A percentile compares a stretch with the other conserved stretches of the same genome.
Conservation (phyloP, 2,329 filamentous ascomycete genomes). For the Ceratocystis albifundus region DNA sequence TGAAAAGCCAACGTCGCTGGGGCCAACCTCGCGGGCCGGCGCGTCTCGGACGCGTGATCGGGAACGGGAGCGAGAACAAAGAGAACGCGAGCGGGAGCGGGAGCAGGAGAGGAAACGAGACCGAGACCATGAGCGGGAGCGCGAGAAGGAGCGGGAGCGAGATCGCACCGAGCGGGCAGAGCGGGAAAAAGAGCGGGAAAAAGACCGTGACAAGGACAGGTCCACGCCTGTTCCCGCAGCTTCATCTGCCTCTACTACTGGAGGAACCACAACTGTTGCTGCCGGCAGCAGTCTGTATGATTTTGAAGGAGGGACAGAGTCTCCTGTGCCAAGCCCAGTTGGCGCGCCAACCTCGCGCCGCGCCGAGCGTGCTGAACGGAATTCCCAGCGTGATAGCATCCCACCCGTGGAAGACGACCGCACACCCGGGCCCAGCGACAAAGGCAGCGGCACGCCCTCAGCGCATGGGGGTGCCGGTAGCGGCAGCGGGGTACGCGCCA, state of each 20-base stretch:
- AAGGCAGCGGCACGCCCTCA: slow-evolving; percentile 5
- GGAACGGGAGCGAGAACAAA: slow-evolving; percentile 19
- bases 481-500: slow-evolving; percentile 32
- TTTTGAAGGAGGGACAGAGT: slow-evolving; percentile 37
- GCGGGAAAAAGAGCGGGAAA: slow-evolving; percentile 25
- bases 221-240: slow-evolving; percentile 16
- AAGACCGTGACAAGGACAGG: slow-evolving; percentile 26
- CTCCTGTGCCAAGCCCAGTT: slow-evolving; percentile 36
- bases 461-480: slow-evolving; percentile 28
- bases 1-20: slow-evolving; percentile 2
- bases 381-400: slow-evolving; percentile 36
- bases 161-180: slow-evolving; percentile 11
- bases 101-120: slow-evolving; percentile 13
- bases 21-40: slow-evolving; percentile 12
- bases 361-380: slow-evolving; percentile 31
- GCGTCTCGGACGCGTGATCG: slow-evolving; percentile 19
- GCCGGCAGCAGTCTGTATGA: slow-evolving; percentile 31
- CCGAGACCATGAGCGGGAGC: slow-evolving; percentile 11
- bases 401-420: slow-evolving; percentile 30
- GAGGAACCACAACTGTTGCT: background rate
- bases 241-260: background rate
- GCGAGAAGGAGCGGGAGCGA: slow-evolving; percentile 10
- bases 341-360: slow-evolving; percentile 26
- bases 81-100: slow-evolving; percentile 12
- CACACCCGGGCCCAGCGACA: slow-evolving; percentile 42